Evolutionary conservation across 2,329 filamentous ascomycete genomes (phyloP).

Genomic region (Polychaeton citri): DNA sequence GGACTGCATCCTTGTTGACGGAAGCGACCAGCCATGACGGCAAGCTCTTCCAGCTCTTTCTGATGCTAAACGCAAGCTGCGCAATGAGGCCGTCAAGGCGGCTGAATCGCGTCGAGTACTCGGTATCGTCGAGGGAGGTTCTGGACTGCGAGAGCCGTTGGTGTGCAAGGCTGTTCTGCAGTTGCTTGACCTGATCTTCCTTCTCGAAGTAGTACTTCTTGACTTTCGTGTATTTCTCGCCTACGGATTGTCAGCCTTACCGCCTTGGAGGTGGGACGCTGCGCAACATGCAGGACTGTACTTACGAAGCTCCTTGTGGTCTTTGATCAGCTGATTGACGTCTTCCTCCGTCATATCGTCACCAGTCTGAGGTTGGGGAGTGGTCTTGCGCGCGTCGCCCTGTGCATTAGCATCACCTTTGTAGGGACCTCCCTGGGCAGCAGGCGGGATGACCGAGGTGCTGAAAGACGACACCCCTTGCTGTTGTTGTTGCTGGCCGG

Average conservation of each 20-base stretch:
- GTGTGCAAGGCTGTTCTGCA: constrained; percentile 95
- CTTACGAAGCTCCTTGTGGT: constrained; percentile 38
- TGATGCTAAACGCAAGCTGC: constrained; percentile 88
- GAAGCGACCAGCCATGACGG: constrained; percentile 67
- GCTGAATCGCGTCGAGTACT: constrained; percentile 80
- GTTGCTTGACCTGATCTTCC: constrained; percentile 74
- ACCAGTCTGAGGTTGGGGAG: constrained; percentile 27
- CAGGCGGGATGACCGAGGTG: constrained; percentile 31
- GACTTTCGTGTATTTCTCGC: constrained; percentile 93
- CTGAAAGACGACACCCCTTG: constrained; percentile 26
- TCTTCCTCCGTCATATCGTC: constrained; percentile 36
- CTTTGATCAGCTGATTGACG: constrained; percentile 32
- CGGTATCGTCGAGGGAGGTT: constrained; percentile 86
- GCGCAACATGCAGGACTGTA: neutral
- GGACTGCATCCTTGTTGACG: constrained; percentile 73
- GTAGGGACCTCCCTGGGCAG: constrained; percentile 31
- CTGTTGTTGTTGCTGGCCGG: constrained; percentile 6
- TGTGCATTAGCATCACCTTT: constrained; percentile 19
- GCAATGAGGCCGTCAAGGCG: constrained; percentile 87
- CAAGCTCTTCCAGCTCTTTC: constrained; percentile 79
- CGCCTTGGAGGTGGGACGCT: neutral
- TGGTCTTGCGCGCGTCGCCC: constrained; percentile 26
- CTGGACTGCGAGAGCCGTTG: constrained; percentile 89
- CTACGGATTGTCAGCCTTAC: constrained; percentile 34
- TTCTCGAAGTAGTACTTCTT: constrained; percentile 97